Evolutionary conservation across 192 early-diverging fungal genomes (phyloP).

Genomic region (Gamsiella multidivaricata): DNA sequence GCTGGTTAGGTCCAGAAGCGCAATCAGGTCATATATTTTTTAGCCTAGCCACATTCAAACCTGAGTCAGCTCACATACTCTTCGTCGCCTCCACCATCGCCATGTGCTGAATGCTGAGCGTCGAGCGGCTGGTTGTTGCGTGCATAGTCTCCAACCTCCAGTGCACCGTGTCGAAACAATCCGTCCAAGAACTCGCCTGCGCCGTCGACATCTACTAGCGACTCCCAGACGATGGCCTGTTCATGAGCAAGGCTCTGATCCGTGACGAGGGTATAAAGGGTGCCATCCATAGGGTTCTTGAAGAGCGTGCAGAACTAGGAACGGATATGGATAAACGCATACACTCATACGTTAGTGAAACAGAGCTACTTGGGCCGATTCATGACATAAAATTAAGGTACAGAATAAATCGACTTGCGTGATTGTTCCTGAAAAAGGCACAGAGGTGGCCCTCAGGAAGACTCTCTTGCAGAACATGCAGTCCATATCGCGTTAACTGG

Average conservation of each 20-base stretch:
- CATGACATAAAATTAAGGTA: not conserved
- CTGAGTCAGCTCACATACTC: conserved; percentile 49
- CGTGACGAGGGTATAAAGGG: conserved; percentile 74
- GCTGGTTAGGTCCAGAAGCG: too few relatives aligned
- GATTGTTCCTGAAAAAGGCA: conserved; percentile 96
- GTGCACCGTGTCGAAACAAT: conserved; percentile 55
- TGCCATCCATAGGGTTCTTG: conserved; percentile 63
- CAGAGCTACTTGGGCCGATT: not conserved
- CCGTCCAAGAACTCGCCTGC: conserved; percentile 71
- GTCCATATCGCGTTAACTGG: conserved; percentile 87
- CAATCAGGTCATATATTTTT: not conserved
- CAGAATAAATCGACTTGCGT: conserved; percentile 59
- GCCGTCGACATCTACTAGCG: conserved; percentile 68
- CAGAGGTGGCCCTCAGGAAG: conserved; percentile 68
- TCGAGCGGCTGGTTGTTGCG: conserved; percentile 50
- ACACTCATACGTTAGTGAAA: too few relatives aligned
- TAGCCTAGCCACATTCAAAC: too few relatives aligned
- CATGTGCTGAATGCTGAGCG: conserved; percentile 8
- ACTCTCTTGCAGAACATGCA: conserved; percentile 70
- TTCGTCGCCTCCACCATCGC: conserved; percentile 57
- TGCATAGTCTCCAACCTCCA: conserved; percentile 54
- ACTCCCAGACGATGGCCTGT: conserved; percentile 78
- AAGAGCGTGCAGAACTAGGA: conserved; percentile 78
- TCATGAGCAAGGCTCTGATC: conserved; percentile 76
- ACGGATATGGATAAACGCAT: not conserved